Conservation (phyloP, 2,329 filamentous ascomycete species). For the Claviceps citrina region DNA sequence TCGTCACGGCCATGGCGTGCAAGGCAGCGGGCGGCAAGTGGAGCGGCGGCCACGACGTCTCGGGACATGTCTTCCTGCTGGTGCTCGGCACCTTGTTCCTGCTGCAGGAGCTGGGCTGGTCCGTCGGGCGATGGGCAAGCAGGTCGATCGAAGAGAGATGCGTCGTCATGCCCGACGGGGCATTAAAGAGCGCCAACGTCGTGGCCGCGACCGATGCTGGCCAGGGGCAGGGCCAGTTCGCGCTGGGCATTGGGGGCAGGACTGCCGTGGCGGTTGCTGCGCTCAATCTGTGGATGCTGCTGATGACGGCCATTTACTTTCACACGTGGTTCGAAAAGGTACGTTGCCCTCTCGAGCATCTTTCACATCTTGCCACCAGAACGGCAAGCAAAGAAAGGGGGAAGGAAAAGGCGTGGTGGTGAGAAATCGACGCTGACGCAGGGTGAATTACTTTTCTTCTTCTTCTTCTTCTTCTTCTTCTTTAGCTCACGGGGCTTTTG, state of each 20-base stretch:
- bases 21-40: slow-evolving; percentile 69
- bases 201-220: slow-evolving; percentile 21
- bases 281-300: slow-evolving; percentile 82
- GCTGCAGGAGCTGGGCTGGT: slow-evolving; percentile 59
- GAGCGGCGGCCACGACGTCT: slow-evolving; percentile 92
- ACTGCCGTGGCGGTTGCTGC: slow-evolving; percentile 48
- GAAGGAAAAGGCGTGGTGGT: too few species aligned
- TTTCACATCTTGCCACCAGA: not conserved
- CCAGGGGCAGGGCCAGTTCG: slow-evolving; percentile 11
- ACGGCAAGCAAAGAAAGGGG: too few species aligned
- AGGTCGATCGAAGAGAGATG: slow-evolving; percentile 43
- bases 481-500: slow-evolving; percentile 37
- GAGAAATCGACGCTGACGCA: too few species aligned
- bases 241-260: slow-evolving; percentile 34
- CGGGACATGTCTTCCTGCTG: slow-evolving; percentile 85
- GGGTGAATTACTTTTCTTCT: too few species aligned
- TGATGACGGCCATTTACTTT: slow-evolving; percentile 98
- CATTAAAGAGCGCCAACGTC: slow-evolving; percentile 42
- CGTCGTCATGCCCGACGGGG: slow-evolving; percentile 51
- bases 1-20: slow-evolving; percentile 64
- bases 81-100: slow-evolving; percentile 72
- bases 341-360: slow-evolving; percentile 11
- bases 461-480: not conserved
- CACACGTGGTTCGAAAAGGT: slow-evolving; percentile 98
- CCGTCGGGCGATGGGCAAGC: slow-evolving; percentile 30